Evolutionary conservation across 2,329 filamentous ascomycete genomes (phyloP).

Genomic region (Fusarium virguliforme): DNA sequence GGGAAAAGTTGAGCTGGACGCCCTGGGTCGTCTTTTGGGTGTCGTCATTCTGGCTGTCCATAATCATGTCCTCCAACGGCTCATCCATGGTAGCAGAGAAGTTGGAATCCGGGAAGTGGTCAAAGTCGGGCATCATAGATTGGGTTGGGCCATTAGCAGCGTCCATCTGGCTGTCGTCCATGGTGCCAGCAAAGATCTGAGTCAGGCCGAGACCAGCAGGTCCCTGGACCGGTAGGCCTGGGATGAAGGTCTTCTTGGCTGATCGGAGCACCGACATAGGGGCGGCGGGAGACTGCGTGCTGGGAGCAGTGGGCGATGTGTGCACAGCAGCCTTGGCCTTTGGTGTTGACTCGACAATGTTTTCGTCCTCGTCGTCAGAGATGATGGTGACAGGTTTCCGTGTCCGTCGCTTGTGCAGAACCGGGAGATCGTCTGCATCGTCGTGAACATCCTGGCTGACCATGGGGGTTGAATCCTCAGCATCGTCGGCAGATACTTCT

Average conservation of each 20-base stretch:
- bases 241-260: constrained; percentile 79
- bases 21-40: constrained; percentile 60
- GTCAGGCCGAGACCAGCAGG: constrained; percentile 82
- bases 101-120: constrained; percentile 71
- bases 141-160: constrained; percentile 56
- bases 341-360: constrained; percentile 64
- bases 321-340: constrained; percentile 61
- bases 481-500: constrained; percentile 45
- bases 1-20: constrained; percentile 71
- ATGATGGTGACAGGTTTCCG: constrained; percentile 69
- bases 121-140: constrained; percentile 71
- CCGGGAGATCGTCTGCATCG: constrained; percentile 59
- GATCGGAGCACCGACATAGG: constrained; percentile 79
- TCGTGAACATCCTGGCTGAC: constrained; percentile 56
- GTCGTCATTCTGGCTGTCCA: constrained; percentile 61
- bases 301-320: constrained; percentile 62
- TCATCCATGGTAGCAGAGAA: constrained; percentile 74
- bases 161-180: constrained; percentile 75
- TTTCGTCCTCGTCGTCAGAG: constrained; percentile 75
- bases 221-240: constrained; percentile 74
- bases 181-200: constrained; percentile 91
- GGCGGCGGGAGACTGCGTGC: constrained; percentile 66
- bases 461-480: constrained; percentile 55
- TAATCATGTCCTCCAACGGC: constrained; percentile 66
- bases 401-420: constrained; percentile 62